Evolutionary conservation across 257 asterid species (phyloP).

Genomic region (Solanum bulbocastanum): DNA sequence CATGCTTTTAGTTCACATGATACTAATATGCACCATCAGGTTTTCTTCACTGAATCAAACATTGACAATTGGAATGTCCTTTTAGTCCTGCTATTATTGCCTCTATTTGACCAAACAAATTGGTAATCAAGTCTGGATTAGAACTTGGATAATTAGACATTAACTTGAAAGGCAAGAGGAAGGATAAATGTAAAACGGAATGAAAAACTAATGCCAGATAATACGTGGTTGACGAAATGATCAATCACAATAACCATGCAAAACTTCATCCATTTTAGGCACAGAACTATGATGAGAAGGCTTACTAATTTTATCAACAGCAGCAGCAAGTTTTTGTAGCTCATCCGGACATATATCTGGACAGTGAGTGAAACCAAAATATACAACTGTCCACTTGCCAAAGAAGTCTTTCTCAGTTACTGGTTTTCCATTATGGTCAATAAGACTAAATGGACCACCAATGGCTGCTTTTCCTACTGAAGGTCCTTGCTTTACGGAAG

Average conservation of each 20-base stretch:
- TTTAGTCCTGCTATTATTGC: background rate
- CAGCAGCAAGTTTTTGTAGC: slow-evolving; percentile 73
- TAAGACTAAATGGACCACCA: slow-evolving; percentile 86
- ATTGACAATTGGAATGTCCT: background rate
- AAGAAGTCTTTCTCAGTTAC: slow-evolving; percentile 68
- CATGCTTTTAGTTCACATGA: background rate
- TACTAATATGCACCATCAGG: background rate
- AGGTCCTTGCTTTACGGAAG: slow-evolving; percentile 60
- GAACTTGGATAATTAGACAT: background rate
- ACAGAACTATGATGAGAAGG: background rate
- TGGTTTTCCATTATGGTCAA: slow-evolving; percentile 78
- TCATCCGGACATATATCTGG: slow-evolving; percentile 99
- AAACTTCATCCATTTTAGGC: background rate
- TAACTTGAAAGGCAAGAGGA: background rate
- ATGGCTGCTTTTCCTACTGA: slow-evolving; percentile 84
- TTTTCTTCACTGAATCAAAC: background rate
- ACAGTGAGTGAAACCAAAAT: slow-evolving; percentile 94
- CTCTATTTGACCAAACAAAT: background rate
- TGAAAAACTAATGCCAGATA: background rate
- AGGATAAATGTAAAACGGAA: background rate
- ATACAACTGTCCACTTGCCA: slow-evolving; percentile 76
- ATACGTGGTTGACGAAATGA: background rate
- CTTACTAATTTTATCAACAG: slow-evolving; percentile 89
- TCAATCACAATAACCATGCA: background rate
- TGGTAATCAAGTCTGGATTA: background rate